phyloP scores from a whole-genome alignment of 495 filamentous ascomycete species.

The Barbatosphaeria neglecta region DNA sequence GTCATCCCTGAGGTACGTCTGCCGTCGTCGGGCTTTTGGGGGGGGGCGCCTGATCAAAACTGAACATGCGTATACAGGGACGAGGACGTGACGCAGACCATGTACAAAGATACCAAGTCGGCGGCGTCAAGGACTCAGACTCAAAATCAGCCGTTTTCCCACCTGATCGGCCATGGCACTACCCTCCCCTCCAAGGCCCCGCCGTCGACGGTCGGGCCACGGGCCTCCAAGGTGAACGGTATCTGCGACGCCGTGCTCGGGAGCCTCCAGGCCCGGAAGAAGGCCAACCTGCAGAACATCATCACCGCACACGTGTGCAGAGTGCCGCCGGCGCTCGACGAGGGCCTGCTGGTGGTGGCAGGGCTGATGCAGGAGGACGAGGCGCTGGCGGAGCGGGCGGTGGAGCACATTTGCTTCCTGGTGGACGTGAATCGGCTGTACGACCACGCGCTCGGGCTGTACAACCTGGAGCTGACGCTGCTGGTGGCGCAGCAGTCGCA shows the following conservation, averaged over 20 bases:
- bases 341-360: conserved; percentile 69
- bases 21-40: no score
- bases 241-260: conserved; percentile 80
- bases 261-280: conserved; percentile 47
- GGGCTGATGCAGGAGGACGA: conserved; percentile 56
- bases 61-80: conserved; percentile 42
- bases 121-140: conserved; percentile 4
- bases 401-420: conserved; percentile 94
- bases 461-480: conserved; percentile 80
- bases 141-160: conserved; percentile 1
- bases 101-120: conserved; percentile 74
- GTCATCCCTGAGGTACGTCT: conserved; percentile 69
- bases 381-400: conserved; percentile 65
- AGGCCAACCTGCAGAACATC: conserved; percentile 76
- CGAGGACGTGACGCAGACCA: conserved; percentile 86
- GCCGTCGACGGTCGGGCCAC: no score
- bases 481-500: conserved; percentile 92
- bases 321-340: conserved; percentile 74
- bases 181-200: not conserved
- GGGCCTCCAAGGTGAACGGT: conserved; percentile 67
- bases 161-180: not conserved
- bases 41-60: no score
- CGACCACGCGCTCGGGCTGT: conserved; percentile 78
- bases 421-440: conserved; percentile 90
- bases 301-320: conserved; percentile 94